Base-by-base conservation (phyloP, 2,329 filamentous ascomycete genomes). In the Mariannaea sp. region DNA sequence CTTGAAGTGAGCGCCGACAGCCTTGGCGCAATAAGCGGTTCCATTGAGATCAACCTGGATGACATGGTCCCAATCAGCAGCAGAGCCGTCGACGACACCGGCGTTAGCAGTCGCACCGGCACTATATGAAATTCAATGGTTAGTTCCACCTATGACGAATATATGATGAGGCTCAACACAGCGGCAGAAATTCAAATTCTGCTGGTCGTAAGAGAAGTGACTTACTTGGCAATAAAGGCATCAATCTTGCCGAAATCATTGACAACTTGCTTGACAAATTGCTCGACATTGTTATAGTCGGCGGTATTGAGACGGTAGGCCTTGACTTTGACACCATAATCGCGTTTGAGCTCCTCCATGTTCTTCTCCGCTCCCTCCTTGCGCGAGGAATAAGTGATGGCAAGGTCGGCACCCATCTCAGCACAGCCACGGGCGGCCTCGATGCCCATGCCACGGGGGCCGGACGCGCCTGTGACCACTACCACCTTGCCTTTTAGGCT, bases 221-320 rank as follows among this genome's bases (percentile, higher is more conserved):
- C 86, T 27, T 81, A 86, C 70, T 91, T 91, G 64, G 88, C 87
- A 50, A 91, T 81, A 66, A 91, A 89, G 58, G 86, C 81, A 61
- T 91, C 87, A 47, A 91, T 82, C 39, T 84, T 82, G 64, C 85
- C 85, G 66, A 92, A 92, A 66, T 92, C 89, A 60, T 77, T 75
- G 68, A 88, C 79, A 60, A 91, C 85, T 14, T 90, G 82, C 51
- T 76, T 74, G 51, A 85, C 75, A 60, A 83, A 77, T 39, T 74
- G 69, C 68, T 83, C 73, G 49, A 85, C 78, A 8, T 78, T 72
- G 12, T 71, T 64, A 61, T 76, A 81, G 55, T 83, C 75, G 49
- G 75, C 78, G n/a, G 84, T 73, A 65, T 86, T 79, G 59, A 82
- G 77, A 71, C 82, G 76, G 73, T 85, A 85, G 32, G 80, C 80